Evolutionary conservation across 305 asterid species (phyloP).

Genomic region (Nicotiana rustica): DNA sequence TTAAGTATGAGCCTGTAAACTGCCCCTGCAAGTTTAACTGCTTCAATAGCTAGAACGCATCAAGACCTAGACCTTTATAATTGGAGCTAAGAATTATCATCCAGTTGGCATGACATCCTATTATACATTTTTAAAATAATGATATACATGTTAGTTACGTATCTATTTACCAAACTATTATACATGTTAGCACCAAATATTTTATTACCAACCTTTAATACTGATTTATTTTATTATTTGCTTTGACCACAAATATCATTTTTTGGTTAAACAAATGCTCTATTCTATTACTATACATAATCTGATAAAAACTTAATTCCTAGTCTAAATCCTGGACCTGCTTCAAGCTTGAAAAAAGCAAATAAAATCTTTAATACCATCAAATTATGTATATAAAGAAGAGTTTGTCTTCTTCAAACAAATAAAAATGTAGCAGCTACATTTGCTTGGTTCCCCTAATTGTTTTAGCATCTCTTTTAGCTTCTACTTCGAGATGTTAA

Average conservation of each 20-base stretch:
- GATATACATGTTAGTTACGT: constrained; percentile 43
- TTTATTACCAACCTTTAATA: too few relatives aligned
- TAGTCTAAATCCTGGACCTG: too few relatives aligned
- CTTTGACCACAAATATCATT: too few relatives aligned
- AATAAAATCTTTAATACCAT: too few relatives aligned
- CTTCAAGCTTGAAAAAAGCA: too few relatives aligned
- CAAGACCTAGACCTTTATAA: constrained; percentile 2
- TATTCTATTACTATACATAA: too few relatives aligned
- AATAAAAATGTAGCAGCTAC: neutral
- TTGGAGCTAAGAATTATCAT: neutral
- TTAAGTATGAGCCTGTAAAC: neutral
- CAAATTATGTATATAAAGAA: too few relatives aligned
- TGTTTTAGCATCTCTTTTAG: neutral
- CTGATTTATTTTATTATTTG: too few relatives aligned
- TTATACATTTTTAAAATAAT: constrained; percentile 38
- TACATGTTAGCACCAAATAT: too few relatives aligned
- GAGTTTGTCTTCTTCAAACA: too few relatives aligned
- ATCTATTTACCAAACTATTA: constrained; percentile 69
- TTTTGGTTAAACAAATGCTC: too few relatives aligned
- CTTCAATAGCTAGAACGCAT: constrained; percentile 16
- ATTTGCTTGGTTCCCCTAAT: neutral
- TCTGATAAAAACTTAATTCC: too few relatives aligned
- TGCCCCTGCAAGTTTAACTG: neutral
- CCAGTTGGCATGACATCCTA: constrained; percentile 22
- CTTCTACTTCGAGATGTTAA: constrained; percentile 5